Evolutionary conservation across 257 asterid species (phyloP), one percentile per base, ranked within the genome.

Genomic region (Verbena officinalis): DNA sequence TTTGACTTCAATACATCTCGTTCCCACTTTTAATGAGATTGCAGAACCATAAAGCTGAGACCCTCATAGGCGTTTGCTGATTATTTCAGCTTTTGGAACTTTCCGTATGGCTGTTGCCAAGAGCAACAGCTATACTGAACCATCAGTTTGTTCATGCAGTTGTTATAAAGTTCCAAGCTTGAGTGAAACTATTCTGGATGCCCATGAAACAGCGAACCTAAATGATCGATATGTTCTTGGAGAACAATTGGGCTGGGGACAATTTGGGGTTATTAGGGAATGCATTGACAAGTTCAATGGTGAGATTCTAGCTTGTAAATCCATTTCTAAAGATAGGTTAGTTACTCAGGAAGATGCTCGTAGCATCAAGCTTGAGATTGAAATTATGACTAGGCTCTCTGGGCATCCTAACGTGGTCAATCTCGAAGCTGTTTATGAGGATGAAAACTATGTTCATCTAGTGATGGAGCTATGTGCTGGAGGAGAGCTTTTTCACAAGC

Each of bases 401-500:
- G 91, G 93, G 60, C 96, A 89, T 73, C 91, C 94, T 16, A 81
- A 83, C 39, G 95, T 88, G 24, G 96, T 85, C 8, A 86, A 84
- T 61, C 86, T 89, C 27, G 81, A 82, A 78, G 89, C 93, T 3
- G 96, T 86, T 68, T 88, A 80, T 19, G 96, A 89, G 80, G 96
- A 89, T 67, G 93, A 84, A 50, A 72, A 81, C 72, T 83, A 71
- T 55, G 96, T 88, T 59, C 96, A 89, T 75, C 75, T 90, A 46
- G 83, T 90, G 36, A 87, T 90, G 97, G 97, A 90, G 85, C 95
- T 87, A 71, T 87, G 95, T 77, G 91, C 91, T 2, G 95, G 95
- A 27, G 96, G 96, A 2, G 96, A 89, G 85, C 90, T 89, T 69
- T 89, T 89, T 59, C 84, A 72, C 71, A 81, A 73, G 86, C 68